Percentiles rank a stretch among this genome's conserved stretches.
These are phyloP conservation scores for Linum usitatissimum DNA, from an alignment of 345 rosid species.

Conservation along the genomic window DNA sequence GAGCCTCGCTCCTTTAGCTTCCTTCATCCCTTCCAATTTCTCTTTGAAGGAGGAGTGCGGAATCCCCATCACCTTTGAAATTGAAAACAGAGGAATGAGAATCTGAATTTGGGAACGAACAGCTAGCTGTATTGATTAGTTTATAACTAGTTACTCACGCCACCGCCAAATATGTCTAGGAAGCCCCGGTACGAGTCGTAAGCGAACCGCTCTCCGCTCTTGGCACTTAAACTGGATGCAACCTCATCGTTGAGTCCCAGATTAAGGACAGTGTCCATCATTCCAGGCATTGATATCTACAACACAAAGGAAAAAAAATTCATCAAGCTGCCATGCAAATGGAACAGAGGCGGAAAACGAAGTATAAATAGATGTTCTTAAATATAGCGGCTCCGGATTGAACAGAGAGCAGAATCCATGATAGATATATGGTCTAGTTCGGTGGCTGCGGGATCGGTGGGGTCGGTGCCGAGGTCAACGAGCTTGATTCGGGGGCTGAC, in stretches of 20 bases:
- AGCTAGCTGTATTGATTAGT: not conserved
- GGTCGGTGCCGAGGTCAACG: no score
- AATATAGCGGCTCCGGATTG: constrained; percentile 98
- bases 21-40: constrained; percentile 59
- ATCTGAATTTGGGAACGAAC: constrained; percentile 2
- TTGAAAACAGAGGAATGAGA: constrained; percentile 3
- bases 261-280: constrained; percentile 99
- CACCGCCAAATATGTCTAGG: constrained; percentile 87
- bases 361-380: not conserved
- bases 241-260: constrained; percentile 86
- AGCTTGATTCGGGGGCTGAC: no score
- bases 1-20: constrained; percentile 44
- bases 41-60: constrained; percentile 74
- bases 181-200: constrained; percentile 87
- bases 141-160: constrained; percentile 62
- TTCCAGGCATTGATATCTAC: constrained; percentile 94
- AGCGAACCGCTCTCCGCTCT: constrained; percentile 86
- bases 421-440: no score
- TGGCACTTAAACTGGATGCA: constrained; percentile 53
- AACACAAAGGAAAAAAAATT: not conserved
- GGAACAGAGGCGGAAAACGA: not conserved
- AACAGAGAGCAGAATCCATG: constrained; percentile 89
- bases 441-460: no score
- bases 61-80: constrained; percentile 67
- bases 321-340: not conserved